These are phyloP conservation scores for Phanerodontia chrysosporium DNA, from an alignment of 768 basidiomycete genomes.

Conservation along the genomic window DNA sequence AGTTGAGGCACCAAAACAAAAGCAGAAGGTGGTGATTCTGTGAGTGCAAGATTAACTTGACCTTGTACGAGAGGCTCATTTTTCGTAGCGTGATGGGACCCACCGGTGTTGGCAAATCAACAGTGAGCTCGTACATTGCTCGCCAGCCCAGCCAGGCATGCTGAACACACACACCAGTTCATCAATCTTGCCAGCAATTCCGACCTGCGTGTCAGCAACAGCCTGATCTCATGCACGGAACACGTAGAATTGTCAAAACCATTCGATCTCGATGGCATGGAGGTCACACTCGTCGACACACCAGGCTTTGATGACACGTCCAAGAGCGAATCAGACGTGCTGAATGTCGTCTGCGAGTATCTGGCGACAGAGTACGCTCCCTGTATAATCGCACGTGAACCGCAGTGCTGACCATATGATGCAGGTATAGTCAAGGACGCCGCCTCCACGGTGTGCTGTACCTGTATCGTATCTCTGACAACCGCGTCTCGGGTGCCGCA, in stretches of 20 bases:
- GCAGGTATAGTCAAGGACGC: slow-evolving; percentile 12
- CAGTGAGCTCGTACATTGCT: slow-evolving; percentile 1
- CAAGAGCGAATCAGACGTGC: slow-evolving; percentile 12
- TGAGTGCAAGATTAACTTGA: not conserved
- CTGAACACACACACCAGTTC: slow-evolving; percentile 3
- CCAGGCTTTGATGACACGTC: slow-evolving; percentile 52
- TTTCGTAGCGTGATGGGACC: slow-evolving; percentile 12
- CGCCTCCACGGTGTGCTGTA: slow-evolving; percentile 18
- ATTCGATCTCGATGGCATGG: slow-evolving; percentile 39
- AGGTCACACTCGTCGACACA: slow-evolving; percentile 50
- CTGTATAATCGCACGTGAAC: not conserved
- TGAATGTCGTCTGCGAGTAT: slow-evolving; percentile 7
- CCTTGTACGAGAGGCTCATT: too few species aligned
- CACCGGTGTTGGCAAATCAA: slow-evolving; percentile 13
- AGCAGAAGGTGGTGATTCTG: not conserved
- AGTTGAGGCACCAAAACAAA: not conserved
- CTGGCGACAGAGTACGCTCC: slow-evolving; percentile 7
- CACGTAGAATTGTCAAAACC: slow-evolving; percentile 15
- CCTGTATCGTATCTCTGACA: slow-evolving; percentile 20
- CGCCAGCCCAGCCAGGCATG: not conserved
- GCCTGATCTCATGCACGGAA: slow-evolving; percentile 10
- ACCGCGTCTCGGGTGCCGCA: slow-evolving; percentile 11
- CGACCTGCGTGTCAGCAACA: slow-evolving; percentile 13
- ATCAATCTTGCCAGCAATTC: slow-evolving; percentile 13
- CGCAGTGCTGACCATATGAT: not conserved